phyloP scores from a whole-genome alignment of 768 basidiomycete species.

The Agaricus sinodeliciosus region DNA sequence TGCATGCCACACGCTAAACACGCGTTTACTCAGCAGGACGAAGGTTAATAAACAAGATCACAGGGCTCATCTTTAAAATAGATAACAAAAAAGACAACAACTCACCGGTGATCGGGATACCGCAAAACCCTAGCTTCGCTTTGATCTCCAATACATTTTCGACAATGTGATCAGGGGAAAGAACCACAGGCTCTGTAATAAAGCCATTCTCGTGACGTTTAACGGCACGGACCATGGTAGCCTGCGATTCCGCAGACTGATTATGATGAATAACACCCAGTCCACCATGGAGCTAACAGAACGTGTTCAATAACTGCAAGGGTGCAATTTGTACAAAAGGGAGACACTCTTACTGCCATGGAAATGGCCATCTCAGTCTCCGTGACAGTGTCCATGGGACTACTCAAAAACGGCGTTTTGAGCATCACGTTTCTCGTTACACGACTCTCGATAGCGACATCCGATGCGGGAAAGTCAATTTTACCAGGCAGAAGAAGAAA shows the following conservation, averaged over 20 bases:
- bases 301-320: not conserved
- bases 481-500: slow-evolving; percentile 92
- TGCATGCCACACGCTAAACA: slow-evolving; percentile 62
- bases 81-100: slow-evolving; percentile 13
- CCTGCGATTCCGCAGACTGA: slow-evolving; percentile 76
- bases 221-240: slow-evolving; percentile 94
- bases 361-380: slow-evolving; percentile 91
- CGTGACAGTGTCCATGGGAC: slow-evolving; percentile 99
- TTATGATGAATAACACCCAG: slow-evolving; percentile 99
- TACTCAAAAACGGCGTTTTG: slow-evolving; percentile 95
- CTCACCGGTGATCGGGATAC: slow-evolving; percentile 96
- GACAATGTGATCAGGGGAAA: slow-evolving; percentile 71
- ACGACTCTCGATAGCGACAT: slow-evolving; percentile 75
- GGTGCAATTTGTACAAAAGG: not conserved
- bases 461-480: slow-evolving; percentile 85
- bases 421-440: slow-evolving; percentile 88
- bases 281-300: slow-evolving; percentile 74
- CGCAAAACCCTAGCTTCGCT: slow-evolving; percentile 85
- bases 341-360: slow-evolving; percentile 63
- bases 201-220: slow-evolving; percentile 99
- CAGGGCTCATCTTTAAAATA: slow-evolving; percentile 38
- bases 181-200: slow-evolving; percentile 89
- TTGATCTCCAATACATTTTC: slow-evolving; percentile 94
- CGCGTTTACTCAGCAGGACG: slow-evolving; percentile 84
- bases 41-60: slow-evolving; percentile 58